Base-by-base conservation (phyloP, 495 filamentous ascomycete species). In the Aspergillus saccharolyticus region DNA sequence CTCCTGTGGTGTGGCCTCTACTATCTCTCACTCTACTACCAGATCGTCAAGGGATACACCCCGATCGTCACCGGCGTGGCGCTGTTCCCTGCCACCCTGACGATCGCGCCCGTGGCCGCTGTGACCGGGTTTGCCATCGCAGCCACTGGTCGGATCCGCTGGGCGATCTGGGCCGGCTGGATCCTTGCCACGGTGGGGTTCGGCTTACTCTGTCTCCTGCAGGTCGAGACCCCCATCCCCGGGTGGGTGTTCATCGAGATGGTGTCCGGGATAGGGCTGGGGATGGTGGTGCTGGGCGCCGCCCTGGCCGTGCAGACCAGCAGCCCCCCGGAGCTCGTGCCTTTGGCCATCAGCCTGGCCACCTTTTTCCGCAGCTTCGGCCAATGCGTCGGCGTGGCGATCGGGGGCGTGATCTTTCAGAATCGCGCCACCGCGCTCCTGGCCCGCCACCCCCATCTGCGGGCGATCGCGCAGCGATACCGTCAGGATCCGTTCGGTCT, bases 321-420 rank as follows among this genome's bases (percentile, higher is more conserved):
- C 4, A 63, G 75, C 0, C 68, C 69, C 14, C 66, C 72, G 18
- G 58, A 69, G 22, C 70, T 80, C 45, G 66, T 78, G 17, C 72
- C 76, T 0, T 73, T 78, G 49, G 80, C 80, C 0, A 74, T 78
- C 0, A 78, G 72, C n/a, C 80, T 82, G 71, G 79, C 80, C 52
- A 75, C 74, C 16, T 84, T 85, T 69, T 74, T 83, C 61, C 80
- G 82, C 12, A 73, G 77, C 3, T 63, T 82, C 24, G 82, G 82
- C 28, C 80, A 83, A 46, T 73, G 75, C 0, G 54, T 85, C 17
- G 82, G 82, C 3, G 76, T 84, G 19, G 82, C 81, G 4, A 67
- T 84, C 20, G 82, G 82, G 4, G 80, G 81, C 14, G 78, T 78
- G 4, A 72, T 82, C 5, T 88, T 88, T 67, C 82, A 86, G 64